These are phyloP conservation scores for Oemleria cerasiformis DNA, from an alignment of 306 rosid species.

Conservation along the genomic window DNA sequence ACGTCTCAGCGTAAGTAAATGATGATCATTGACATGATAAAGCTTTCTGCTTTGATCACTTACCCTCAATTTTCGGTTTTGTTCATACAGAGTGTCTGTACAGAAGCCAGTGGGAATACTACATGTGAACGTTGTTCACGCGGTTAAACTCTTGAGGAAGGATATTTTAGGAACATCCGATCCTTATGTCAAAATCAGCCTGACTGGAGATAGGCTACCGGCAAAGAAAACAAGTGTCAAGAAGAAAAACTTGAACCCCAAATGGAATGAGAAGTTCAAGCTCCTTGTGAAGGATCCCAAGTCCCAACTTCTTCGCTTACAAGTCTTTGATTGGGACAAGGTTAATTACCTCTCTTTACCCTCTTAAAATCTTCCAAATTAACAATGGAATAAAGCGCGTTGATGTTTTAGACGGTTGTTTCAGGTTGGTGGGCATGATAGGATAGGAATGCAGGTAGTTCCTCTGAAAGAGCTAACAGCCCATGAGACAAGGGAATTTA, in stretches of 20 bases:
- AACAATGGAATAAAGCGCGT: background rate
- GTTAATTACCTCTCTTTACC: constrained; percentile 32
- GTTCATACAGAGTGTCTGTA: constrained; percentile 46
- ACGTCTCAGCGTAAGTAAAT: constrained; percentile 58
- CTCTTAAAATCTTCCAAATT: background rate
- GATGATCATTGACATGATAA: constrained; percentile 2
- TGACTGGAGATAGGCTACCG: constrained; percentile 65
- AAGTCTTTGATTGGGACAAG: constrained; percentile 97
- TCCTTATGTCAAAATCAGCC: constrained; percentile 83
- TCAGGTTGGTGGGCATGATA: constrained; percentile 86
- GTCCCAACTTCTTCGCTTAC: constrained; percentile 72
- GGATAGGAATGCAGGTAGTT: constrained; percentile 69
- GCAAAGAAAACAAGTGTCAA: constrained; percentile 77
- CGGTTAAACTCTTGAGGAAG: constrained; percentile 78
- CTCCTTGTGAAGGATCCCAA: constrained; percentile 71
- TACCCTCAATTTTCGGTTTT: background rate
- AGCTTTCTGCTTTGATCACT: constrained; percentile 9
- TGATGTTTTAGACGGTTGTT: background rate
- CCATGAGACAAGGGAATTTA: constrained; percentile 54
- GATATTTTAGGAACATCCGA: constrained; percentile 88
- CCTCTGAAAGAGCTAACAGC: constrained; percentile 69
- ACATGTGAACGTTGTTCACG: constrained; percentile 79
- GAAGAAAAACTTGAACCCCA: constrained; percentile 81
- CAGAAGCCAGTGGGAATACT: constrained; percentile 92
- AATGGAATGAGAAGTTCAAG: constrained; percentile 89